Conservation (phyloP, 2,329 filamentous ascomycete species). For the Venturia asperata region DNA sequence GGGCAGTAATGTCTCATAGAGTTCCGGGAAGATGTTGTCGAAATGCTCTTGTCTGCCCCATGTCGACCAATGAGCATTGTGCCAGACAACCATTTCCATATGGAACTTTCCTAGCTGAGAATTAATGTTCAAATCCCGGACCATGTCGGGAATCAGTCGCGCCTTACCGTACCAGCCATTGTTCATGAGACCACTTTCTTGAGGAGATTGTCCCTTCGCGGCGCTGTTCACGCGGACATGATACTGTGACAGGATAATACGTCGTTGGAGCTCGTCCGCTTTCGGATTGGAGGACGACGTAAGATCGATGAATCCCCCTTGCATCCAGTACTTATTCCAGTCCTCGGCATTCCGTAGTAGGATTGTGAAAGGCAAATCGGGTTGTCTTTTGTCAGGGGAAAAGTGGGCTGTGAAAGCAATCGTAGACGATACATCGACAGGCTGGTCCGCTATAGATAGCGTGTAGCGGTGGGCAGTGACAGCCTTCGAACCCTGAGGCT, state of each 20-base stretch:
- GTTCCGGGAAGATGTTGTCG: not conserved
- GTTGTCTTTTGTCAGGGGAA: not conserved
- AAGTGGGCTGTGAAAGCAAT: not conserved
- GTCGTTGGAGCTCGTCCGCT: not conserved
- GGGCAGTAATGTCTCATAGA: not conserved
- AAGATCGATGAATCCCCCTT: not conserved
- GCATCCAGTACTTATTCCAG: not conserved
- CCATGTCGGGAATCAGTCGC: not conserved
- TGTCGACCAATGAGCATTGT: not conserved
- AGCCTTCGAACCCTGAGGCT: not conserved
- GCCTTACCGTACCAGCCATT: not conserved
- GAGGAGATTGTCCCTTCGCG: not conserved
- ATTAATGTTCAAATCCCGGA: not conserved
- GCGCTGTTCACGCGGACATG: slow-evolving; percentile 3
- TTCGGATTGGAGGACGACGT: not conserved
- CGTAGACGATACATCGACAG: not conserved
- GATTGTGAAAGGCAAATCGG: not conserved
- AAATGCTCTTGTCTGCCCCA: slow-evolving; percentile 7
- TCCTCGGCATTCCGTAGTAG: not conserved
- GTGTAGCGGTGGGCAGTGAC: not conserved
- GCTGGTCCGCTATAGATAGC: not conserved
- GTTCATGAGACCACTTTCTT: not conserved
- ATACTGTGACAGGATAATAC: not conserved
- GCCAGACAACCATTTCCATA: not conserved
- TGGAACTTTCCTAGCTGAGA: not conserved